Percentiles rank a stretch among this genome's conserved stretches.
phyloP scores from a whole-genome alignment of 1,139 yeast species.

The Geotrichum aggregatum region DNA sequence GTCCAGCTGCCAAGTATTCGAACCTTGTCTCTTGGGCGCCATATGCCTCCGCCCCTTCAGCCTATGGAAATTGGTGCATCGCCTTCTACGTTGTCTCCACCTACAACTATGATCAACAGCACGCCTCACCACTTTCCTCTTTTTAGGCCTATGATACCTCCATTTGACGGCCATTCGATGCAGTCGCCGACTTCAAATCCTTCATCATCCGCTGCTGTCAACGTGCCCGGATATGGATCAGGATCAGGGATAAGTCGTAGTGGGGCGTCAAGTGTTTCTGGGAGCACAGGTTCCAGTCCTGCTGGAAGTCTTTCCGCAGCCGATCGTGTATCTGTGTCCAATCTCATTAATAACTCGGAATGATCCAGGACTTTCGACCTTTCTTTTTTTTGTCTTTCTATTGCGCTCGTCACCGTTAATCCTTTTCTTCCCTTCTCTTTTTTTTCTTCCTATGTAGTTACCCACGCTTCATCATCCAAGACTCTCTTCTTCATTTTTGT shows the following conservation, averaged over 20 bases:
- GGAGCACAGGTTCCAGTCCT: slow-evolving; percentile 14
- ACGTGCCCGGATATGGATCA: no score
- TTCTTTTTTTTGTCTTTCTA: neutral
- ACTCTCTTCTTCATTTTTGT: neutral
- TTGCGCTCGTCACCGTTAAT: neutral
- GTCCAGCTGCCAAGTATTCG: slow-evolving; percentile 42
- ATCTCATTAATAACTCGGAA: slow-evolving; percentile 19
- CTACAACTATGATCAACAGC: slow-evolving; percentile 5
- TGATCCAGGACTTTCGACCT: neutral
- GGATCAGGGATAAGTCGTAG: slow-evolving; percentile 6
- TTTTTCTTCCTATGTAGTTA: neutral
- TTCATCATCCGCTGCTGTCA: slow-evolving; percentile 9
- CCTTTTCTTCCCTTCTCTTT: neutral
- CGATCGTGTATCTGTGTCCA: slow-evolving; percentile 26
- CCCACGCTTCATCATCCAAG: no score
- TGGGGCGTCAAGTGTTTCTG: slow-evolving; percentile 16
- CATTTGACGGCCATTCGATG: neutral
- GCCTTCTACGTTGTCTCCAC: slow-evolving; percentile 12
- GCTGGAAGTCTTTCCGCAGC: slow-evolving; percentile 8
- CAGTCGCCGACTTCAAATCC: slow-evolving; percentile 2
- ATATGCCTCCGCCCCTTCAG: slow-evolving; percentile 38
- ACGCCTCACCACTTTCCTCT: slow-evolving; percentile 1
- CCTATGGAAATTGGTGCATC: slow-evolving; percentile 35
- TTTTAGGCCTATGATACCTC: neutral
- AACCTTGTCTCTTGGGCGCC: slow-evolving; percentile 37